phyloP scores from a whole-genome alignment of 2,329 filamentous ascomycete genomes.

The Apiospora rasikravindrae region DNA sequence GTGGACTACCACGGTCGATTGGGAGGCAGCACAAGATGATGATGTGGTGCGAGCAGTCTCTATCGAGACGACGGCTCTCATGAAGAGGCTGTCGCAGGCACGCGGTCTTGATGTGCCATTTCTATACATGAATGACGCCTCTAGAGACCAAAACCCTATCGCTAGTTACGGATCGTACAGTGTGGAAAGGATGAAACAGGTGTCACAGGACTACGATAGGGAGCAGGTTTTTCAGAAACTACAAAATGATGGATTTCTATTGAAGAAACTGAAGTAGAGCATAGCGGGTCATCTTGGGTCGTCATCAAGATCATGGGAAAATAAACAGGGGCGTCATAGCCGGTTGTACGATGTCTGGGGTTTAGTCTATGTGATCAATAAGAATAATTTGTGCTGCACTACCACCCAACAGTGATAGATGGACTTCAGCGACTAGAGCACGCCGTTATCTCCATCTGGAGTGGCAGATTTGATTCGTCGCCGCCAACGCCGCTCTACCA shows the following conservation, averaged over 20 bases:
- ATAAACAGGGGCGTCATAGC: no score
- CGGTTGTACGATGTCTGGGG: no score
- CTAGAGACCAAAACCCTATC: conserved; percentile 32
- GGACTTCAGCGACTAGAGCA: no score
- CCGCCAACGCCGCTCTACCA: no score
- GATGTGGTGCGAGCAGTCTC: conserved; percentile 25
- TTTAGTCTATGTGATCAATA: no score
- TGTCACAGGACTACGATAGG: conserved; percentile 31
- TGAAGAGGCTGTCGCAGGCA: neutral
- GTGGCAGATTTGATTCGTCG: no score
- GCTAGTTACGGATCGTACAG: conserved; percentile 31
- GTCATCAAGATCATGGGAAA: no score
- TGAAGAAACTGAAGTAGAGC: no score
- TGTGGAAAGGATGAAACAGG: conserved; percentile 27
- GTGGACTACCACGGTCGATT: conserved; percentile 30
- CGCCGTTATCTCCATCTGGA: no score
- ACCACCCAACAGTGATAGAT: no score
- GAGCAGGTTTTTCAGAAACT: conserved; percentile 34
- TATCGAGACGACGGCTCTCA: conserved; percentile 23
- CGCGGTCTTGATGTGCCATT: neutral
- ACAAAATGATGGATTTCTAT: conserved; percentile 29
- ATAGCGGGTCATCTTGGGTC: no score
- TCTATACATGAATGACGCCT: conserved; percentile 35
- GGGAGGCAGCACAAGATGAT: conserved; percentile 25
- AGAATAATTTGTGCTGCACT: no score